Percentiles rank a stretch among this genome's conserved stretches.
Evolutionary conservation across 2,329 filamentous ascomycete genomes (phyloP).

Genomic region (Calonectria ilicicola): DNA sequence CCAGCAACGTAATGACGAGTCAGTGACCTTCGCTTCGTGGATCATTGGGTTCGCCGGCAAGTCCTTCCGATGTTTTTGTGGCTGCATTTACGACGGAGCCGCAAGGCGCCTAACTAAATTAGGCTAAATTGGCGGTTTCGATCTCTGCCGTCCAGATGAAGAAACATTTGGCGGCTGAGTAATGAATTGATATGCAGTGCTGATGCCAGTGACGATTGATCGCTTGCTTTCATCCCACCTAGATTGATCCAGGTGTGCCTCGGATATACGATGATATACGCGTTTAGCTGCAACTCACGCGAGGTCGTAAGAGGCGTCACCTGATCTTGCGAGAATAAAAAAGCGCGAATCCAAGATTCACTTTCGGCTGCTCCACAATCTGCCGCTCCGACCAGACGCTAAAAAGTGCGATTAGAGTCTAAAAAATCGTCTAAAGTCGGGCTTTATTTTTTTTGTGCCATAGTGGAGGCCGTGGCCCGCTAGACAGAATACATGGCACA

Average conservation of each 20-base stretch:
- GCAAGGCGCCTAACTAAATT: not conserved
- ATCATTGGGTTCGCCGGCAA: not conserved
- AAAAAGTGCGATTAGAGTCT: not conserved
- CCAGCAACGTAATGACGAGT: not conserved
- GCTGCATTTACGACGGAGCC: constrained; percentile 9
- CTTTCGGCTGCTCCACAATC: constrained; percentile 7
- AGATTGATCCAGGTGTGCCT: not conserved
- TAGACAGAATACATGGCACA: no score
- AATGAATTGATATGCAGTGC: not conserved
- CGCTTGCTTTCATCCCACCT: not conserved
- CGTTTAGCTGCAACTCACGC: not conserved
- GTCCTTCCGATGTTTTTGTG: not conserved
- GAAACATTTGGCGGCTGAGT: constrained; percentile 13
- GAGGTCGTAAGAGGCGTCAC: constrained; percentile 12
- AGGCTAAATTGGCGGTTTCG: not conserved
- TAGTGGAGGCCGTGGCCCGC: no score
- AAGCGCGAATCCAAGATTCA: not conserved
- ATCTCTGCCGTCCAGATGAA: not conserved
- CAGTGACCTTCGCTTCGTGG: not conserved
- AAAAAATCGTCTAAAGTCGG: not conserved
- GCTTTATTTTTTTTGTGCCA: not conserved
- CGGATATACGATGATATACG: not conserved
- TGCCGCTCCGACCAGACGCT: not conserved
- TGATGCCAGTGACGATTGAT: not conserved
- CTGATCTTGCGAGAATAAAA: not conserved